phyloP scores from a whole-genome alignment of 208 protist species.

The Trypanosoma avium region DNA sequence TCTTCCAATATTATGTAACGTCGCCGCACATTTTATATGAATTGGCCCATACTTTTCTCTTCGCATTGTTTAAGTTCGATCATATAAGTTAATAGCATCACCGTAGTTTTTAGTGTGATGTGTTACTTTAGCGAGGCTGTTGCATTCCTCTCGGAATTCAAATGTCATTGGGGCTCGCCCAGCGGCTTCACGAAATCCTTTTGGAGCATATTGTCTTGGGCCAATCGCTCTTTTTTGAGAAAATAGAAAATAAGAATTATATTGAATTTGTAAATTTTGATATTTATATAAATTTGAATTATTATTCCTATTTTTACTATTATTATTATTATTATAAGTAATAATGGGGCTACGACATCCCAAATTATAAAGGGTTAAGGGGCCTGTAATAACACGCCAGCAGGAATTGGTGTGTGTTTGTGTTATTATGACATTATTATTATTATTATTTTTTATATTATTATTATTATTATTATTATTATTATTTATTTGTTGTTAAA shows the following conservation, averaged over 20 bases:
- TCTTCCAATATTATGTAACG: conserved; percentile 85
- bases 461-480: too few species aligned
- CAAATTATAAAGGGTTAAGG: background rate
- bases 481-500: too few species aligned
- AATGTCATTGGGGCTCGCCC: conserved; percentile 80
- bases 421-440: too few species aligned
- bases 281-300: too few species aligned
- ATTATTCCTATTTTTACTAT: too few species aligned
- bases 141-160: conserved; percentile 88
- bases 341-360: conserved; percentile 14
- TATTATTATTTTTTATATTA: too few species aligned
- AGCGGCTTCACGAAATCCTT: conserved; percentile 82
- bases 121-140: conserved; percentile 72
- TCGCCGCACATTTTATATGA: conserved; percentile 79
- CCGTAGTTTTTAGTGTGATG: conserved; percentile 89
- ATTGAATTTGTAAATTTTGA: background rate
- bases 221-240: conserved; percentile 65
- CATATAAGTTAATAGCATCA: conserved; percentile 85
- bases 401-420: background rate
- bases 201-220: conserved; percentile 80
- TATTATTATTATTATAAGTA: background rate
- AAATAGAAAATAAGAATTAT: conserved; percentile 1
- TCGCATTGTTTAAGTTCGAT: conserved; percentile 77
- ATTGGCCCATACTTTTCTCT: conserved; percentile 85
- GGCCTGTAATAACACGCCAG: background rate